Evolutionary conservation across 352 stramenopile species (phyloP), one percentile per base, ranked within the genome.

Genomic region (Aphanomyces astaci): DNA sequence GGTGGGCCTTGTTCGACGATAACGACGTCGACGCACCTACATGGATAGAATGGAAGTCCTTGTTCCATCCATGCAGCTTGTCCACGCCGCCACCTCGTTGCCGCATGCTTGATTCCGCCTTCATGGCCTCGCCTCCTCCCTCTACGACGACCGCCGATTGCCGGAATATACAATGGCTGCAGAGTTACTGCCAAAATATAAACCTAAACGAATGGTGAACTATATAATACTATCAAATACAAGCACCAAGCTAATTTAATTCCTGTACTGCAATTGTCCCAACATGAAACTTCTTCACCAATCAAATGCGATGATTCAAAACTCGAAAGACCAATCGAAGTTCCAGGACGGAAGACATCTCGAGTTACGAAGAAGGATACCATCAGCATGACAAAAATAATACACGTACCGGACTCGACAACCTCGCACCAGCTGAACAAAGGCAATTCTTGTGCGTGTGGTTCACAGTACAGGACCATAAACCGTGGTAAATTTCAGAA

Each of bases 21-120:
- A n/a, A n/a, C n/a, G n/a, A n/a, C n/a, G 51, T 25, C 51, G 30
- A 22, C 13, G 15, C 51, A 32, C 51, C 51, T 39, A 59, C 3
- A 78, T 91, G 78, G 74, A 91, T 11, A 83, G 86, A 36, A 92
- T 95, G 84, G 78, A 86, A 55, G 86, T 95, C 51, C 72, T 95
- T 45, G 84, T 92, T 78, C 79, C 82, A 25, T 90, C 82, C 36
- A 83, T 94, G 32, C 83, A 94, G 9, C 13, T 53, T 19, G 45
- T 19, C 13, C 9, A 24, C 45, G 13, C 9, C 48, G n/a, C 10
- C 48, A 36, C 51, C 30, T 59, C 19, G 4, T 9, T 30, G 0
- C 22, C 19, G 13, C 25, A 40, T 36, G 11, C n/a, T 59, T 19
- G 25, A 59, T 59, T 59, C 30, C 25, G 25, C 33, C 30, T 59